Evolutionary conservation across 805 yeast species (phyloP).

Genomic region (Candida endomychidarum): DNA sequence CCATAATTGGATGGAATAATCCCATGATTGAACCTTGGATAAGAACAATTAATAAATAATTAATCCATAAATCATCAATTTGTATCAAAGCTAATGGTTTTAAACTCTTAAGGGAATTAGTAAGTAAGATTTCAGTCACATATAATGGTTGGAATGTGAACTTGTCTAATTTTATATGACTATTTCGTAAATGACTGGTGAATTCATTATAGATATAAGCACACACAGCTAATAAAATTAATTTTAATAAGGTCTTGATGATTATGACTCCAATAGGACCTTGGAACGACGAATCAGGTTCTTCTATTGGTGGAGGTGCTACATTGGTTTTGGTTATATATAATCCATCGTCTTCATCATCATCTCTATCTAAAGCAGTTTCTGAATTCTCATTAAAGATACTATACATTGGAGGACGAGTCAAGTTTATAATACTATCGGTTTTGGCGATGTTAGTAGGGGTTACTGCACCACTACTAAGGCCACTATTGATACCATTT

Average conservation of each 20-base stretch:
- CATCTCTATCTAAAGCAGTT: constrained; percentile 32
- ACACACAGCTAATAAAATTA: constrained; percentile 34
- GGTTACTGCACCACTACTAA: constrained; percentile 17
- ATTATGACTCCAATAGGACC: constrained; percentile 9
- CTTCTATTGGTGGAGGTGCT: background rate
- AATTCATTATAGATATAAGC: constrained; percentile 57
- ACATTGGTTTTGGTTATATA: constrained; percentile 10
- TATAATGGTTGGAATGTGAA: constrained; percentile 43
- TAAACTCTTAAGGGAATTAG: constrained; percentile 25
- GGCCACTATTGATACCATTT: background rate
- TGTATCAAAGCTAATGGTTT: constrained; percentile 14
- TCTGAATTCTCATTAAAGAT: constrained; percentile 48
- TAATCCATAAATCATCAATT: constrained; percentile 2
- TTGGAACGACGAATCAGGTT: constrained; percentile 6
- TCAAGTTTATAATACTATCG: constrained; percentile 47
- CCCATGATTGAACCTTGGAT: constrained; percentile 62
- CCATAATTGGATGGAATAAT: constrained; percentile 48
- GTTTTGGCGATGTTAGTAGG: constrained; percentile 30
- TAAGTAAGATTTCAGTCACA: constrained; percentile 30
- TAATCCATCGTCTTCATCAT: constrained; percentile 17
- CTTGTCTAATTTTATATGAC: constrained; percentile 41
- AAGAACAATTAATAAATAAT: constrained; percentile 23
- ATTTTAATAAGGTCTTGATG: constrained; percentile 16
- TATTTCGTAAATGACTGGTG: constrained; percentile 51
- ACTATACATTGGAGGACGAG: constrained; percentile 52